phyloP scores from a whole-genome alignment of 768 basidiomycete genomes.

The Floccularia luteovirens region DNA sequence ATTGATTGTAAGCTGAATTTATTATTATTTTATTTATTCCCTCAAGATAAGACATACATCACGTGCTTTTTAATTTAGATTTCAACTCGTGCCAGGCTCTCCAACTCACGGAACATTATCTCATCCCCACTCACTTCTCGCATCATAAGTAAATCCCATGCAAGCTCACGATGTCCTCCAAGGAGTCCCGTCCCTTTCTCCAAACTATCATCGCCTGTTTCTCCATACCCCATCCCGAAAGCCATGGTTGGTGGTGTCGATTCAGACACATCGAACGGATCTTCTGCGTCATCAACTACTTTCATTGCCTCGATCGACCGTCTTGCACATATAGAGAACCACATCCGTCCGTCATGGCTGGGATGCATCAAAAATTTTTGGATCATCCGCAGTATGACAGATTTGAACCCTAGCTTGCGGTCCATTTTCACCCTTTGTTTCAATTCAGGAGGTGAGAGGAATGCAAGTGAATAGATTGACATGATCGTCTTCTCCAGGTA shows the following conservation, averaged over 20 bases:
- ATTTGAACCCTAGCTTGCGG: slow-evolving; percentile 57
- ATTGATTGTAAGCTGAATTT: background rate
- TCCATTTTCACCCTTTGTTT: slow-evolving; percentile 66
- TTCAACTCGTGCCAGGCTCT: slow-evolving; percentile 70
- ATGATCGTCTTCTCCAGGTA: slow-evolving; percentile 76
- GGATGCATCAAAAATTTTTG: slow-evolving; percentile 51
- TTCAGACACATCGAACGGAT: slow-evolving; percentile 65
- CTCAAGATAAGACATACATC: background rate
- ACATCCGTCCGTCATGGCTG: slow-evolving; percentile 41
- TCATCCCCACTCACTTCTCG: slow-evolving; percentile 56
- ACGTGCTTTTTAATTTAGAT: slow-evolving; percentile 25
- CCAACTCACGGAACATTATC: slow-evolving; percentile 70
- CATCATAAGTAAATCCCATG: slow-evolving; percentile 67
- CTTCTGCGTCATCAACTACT: slow-evolving; percentile 67
- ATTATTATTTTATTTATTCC: background rate
- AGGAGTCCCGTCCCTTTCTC: slow-evolving; percentile 74
- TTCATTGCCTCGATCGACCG: slow-evolving; percentile 75
- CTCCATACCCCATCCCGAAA: slow-evolving; percentile 84
- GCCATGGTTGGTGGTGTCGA: slow-evolving; percentile 52
- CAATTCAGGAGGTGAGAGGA: slow-evolving; percentile 69
- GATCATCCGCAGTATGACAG: slow-evolving; percentile 64
- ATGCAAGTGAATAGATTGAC: slow-evolving; percentile 82
- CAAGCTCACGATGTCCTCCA: slow-evolving; percentile 62
- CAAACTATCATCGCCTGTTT: slow-evolving; percentile 52
- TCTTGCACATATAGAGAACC: slow-evolving; percentile 48